Evolutionary conservation across 2,329 filamentous ascomycete species (phyloP), one percentile per base, ranked within the genome.

Genomic region (Aspergillus bombycis): DNA sequence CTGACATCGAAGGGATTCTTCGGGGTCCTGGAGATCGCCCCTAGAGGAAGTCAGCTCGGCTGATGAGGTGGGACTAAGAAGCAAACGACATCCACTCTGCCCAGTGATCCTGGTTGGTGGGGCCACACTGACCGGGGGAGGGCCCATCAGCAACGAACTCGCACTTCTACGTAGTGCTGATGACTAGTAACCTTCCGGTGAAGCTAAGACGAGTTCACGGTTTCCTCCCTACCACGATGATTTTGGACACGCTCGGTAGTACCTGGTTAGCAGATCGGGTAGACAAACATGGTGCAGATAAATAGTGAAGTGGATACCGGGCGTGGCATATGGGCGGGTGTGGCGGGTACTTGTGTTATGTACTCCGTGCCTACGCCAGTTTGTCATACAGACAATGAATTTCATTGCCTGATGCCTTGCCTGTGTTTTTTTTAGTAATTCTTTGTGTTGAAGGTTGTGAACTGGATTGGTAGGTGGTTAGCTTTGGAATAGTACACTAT

Each of bases 201-300:
- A 48, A 75, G 72, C 58, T 68, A 74, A 57, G 54, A 57, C 54
- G 36, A 57, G 36, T 57, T 57, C 54, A 57, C 11, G 3, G 19
- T 57, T 57, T n/a, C 4, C 19, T 32, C 21, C 52, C 28, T 36
- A 2, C 28, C 28, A 34, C 28, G 12, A 1, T 34, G 0, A 54
- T 54, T 19, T n/a, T 0, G 38, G n/a, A 1, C 38, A 16, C 16
- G 16, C 38, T 43, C 19, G 38, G 4, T 19, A 19, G 38, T n/a
- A n/a, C 16, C 38, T 43, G 4, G 38, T n/a, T 43, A 4, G 38
- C 38, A n/a, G 38, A n/a, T 8, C 4, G 16, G 38, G 19, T 3
- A 1, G 38, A 11, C 16, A 1, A 43, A 43, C 16, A 43, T n/a
- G 19, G 8, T n/a, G 38, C 38, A 43, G 36, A 38, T 38, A 38